These are phyloP conservation scores for Trypanosoma conorhini DNA, from an alignment of 208 protist genomes.

Conservation along the genomic window DNA sequence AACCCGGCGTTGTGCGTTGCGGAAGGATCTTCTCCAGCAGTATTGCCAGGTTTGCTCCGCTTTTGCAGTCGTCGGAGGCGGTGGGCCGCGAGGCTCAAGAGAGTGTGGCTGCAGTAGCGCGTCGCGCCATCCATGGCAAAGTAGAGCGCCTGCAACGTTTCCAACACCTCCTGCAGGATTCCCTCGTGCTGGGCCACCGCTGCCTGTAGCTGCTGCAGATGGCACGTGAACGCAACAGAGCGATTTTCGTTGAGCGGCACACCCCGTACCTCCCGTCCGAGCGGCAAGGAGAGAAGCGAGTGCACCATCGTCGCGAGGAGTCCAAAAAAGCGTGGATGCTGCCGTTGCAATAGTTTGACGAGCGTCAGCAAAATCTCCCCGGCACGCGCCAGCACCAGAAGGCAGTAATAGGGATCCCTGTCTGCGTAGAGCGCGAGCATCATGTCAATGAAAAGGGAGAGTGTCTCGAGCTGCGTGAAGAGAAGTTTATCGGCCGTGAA, in stretches of 20 bases:
- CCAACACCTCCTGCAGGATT: constrained; percentile 51
- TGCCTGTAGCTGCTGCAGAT: constrained; percentile 45
- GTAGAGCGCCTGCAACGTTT: constrained; percentile 42
- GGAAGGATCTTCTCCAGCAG: not conserved
- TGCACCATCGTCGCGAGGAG: constrained; percentile 47
- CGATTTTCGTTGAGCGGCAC: not conserved
- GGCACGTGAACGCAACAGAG: constrained; percentile 43
- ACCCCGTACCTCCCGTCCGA: constrained; percentile 36
- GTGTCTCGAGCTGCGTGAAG: constrained; percentile 59
- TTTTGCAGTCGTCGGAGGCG: constrained; percentile 42
- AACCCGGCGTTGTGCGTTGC: not conserved
- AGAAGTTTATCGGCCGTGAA: constrained; percentile 58
- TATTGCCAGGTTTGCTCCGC: constrained; percentile 1
- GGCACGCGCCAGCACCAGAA: constrained; percentile 63
- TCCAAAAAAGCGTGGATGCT: constrained; percentile 64
- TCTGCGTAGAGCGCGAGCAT: constrained; percentile 70
- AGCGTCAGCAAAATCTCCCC: constrained; percentile 56
- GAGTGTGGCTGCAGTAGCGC: constrained; percentile 41
- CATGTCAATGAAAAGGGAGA: constrained; percentile 69
- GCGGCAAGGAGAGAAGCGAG: constrained; percentile 50
- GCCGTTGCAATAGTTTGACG: constrained; percentile 45
- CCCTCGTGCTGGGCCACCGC: constrained; percentile 37
- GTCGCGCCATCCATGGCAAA: constrained; percentile 42
- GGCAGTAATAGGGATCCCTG: constrained; percentile 65
- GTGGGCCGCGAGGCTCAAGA: constrained; percentile 45